Evolutionary conservation across 768 basidiomycete genomes (phyloP).

Genomic region (Trametes elegans): DNA sequence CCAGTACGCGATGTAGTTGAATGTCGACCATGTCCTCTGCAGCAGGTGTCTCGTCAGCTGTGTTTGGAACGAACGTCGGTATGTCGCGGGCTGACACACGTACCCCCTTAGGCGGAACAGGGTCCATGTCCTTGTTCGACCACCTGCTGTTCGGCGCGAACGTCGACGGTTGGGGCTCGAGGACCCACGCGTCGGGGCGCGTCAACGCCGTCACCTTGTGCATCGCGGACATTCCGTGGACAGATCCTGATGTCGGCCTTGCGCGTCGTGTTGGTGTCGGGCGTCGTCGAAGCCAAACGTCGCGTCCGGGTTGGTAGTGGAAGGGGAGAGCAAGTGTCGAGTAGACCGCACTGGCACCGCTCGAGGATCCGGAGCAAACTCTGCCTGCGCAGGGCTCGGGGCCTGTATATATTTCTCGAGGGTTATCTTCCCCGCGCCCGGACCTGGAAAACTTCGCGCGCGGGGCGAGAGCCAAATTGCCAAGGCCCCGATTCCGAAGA

Average conservation of each 20-base stretch:
- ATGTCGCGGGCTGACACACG: no score
- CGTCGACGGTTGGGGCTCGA: slow-evolving; percentile 50
- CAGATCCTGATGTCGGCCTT: neutral
- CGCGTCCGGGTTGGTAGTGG: no score
- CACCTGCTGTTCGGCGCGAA: slow-evolving; percentile 60
- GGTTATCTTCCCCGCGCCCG: neutral
- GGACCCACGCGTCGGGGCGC: slow-evolving; percentile 44
- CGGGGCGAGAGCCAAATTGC: slow-evolving; percentile 1
- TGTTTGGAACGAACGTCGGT: no score
- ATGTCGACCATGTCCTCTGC: slow-evolving; percentile 63
- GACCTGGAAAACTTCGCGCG: slow-evolving; percentile 7
- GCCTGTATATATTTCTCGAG: slow-evolving; percentile 4
- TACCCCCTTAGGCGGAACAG: slow-evolving; percentile 49
- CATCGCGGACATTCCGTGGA: neutral
- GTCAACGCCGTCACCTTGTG: slow-evolving; percentile 29
- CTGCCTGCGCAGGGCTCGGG: no score
- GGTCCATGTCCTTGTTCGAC: slow-evolving; percentile 78
- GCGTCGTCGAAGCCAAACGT: no score
- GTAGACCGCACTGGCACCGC: no score
- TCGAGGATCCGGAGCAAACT: no score
- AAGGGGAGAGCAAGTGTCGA: neutral
- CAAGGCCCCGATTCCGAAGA: neutral
- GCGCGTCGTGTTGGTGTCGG: neutral
- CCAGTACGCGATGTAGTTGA: slow-evolving; percentile 67
- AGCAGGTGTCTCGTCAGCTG: neutral